phyloP scores from a whole-genome alignment of 2,329 filamentous ascomycete species.

The Zymoseptoria passerinii region DNA sequence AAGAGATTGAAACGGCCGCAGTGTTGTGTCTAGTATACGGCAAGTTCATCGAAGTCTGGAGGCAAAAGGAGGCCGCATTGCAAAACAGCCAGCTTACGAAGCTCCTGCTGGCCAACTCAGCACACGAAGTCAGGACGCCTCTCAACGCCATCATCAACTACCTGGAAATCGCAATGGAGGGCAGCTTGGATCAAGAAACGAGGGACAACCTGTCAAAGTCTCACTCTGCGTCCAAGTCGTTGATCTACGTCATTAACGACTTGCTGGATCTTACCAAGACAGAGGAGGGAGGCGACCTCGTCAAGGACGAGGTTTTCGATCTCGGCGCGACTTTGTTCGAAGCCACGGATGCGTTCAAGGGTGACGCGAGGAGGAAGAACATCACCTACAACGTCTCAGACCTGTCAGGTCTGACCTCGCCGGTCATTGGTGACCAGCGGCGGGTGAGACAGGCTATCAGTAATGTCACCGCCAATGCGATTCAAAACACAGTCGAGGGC shows the following conservation, averaged over 20 bases:
- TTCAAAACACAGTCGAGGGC: slow-evolving; percentile 65
- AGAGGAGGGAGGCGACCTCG: slow-evolving; percentile 68
- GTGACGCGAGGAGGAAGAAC: slow-evolving; percentile 67
- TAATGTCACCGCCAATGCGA: slow-evolving; percentile 76
- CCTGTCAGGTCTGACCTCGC: slow-evolving; percentile 59
- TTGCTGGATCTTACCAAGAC: slow-evolving; percentile 80
- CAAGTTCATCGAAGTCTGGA: slow-evolving; percentile 86
- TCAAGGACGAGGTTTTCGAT: slow-evolving; percentile 76
- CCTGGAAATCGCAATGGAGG: slow-evolving; percentile 81
- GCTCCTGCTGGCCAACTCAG: slow-evolving; percentile 75
- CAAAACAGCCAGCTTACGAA: slow-evolving; percentile 74
- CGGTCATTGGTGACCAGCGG: slow-evolving; percentile 70
- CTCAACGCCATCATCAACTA: slow-evolving; percentile 94
- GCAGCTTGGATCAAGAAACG: slow-evolving; percentile 68
- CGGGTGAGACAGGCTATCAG: slow-evolving; percentile 74
- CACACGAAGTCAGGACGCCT: slow-evolving; percentile 84
- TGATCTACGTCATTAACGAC: slow-evolving; percentile 93
- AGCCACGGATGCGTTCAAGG: slow-evolving; percentile 64
- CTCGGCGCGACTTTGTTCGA: slow-evolving; percentile 63
- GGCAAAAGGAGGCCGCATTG: slow-evolving; percentile 77
- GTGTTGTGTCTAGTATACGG: slow-evolving; percentile 83
- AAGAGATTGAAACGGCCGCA: slow-evolving; percentile 81
- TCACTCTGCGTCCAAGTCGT: slow-evolving; percentile 82
- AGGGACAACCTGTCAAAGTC: slow-evolving; percentile 76
- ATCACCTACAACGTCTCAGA: slow-evolving; percentile 61